phyloP scores from a whole-genome alignment of 495 filamentous ascomycete genomes.

The Jackrogersella multiformis region DNA sequence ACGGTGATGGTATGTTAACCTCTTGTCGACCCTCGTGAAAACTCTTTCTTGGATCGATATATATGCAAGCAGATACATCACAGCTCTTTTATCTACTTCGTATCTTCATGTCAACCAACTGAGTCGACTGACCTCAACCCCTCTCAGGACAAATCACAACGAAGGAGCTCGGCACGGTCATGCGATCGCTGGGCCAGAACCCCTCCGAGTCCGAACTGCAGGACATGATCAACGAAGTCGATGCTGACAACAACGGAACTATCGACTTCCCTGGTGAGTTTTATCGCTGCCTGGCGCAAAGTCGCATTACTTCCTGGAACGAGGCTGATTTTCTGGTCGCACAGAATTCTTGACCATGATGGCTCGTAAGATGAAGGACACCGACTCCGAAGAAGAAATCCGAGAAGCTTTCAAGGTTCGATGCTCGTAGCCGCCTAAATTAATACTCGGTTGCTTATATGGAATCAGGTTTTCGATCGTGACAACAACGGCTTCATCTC shows the following conservation, averaged over 20 bases:
- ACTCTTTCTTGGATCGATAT: constrained; percentile 12
- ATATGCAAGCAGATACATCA: constrained; percentile 13
- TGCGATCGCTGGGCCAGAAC: constrained; percentile 99
- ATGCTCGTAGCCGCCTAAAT: background rate
- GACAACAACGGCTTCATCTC: constrained; percentile 99
- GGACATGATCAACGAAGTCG: constrained; percentile 99
- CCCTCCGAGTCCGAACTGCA: constrained; percentile 98
- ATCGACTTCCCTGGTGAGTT: constrained; percentile 97
- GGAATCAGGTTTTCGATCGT: constrained; percentile 90
- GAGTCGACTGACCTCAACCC: constrained; percentile 25
- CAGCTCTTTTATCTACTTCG: background rate
- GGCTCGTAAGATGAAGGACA: constrained; percentile 99
- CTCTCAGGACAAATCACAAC: constrained; percentile 94
- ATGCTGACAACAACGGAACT: constrained; percentile 99
- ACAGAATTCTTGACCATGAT: constrained; percentile 99
- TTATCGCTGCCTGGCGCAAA: constrained; percentile 24
- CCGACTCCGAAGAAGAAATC: constrained; percentile 99
- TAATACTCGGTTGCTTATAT: constrained; percentile 22
- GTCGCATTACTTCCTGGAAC: constrained; percentile 5
- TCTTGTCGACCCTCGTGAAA: background rate
- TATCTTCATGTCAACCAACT: constrained; percentile 9
- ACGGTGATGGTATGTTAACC: constrained; percentile 93
- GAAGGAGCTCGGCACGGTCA: constrained; percentile 98
- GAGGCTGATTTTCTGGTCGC: constrained; percentile 44
- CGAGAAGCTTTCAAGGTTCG: constrained; percentile 74